phyloP scores from a whole-genome alignment of 306 rosid genomes.

The Rosa rugosa region DNA sequence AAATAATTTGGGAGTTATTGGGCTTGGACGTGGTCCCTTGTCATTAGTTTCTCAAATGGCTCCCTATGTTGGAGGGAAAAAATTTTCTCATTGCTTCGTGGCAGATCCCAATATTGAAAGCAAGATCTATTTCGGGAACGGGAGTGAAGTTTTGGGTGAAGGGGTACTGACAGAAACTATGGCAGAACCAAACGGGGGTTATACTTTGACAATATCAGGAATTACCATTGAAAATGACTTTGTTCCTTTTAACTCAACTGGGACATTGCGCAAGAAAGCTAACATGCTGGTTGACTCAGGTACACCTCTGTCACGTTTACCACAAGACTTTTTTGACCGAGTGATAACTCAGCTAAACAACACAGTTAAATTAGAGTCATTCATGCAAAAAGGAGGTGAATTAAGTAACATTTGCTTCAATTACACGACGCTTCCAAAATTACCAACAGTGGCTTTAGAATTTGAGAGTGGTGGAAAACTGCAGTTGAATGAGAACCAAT shows the following conservation, averaged over 20 bases:
- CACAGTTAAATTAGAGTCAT: background rate
- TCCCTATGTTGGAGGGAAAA: slow-evolving; percentile 36
- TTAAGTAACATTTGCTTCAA: background rate
- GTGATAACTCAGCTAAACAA: slow-evolving; percentile 39
- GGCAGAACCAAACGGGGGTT: too few species aligned
- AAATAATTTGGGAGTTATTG: slow-evolving; percentile 56
- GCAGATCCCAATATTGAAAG: slow-evolving; percentile 44
- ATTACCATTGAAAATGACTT: too few species aligned
- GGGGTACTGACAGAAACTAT: slow-evolving; percentile 24
- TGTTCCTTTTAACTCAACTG: slow-evolving; percentile 16
- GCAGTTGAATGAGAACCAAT: background rate
- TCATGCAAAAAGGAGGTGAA: too few species aligned
- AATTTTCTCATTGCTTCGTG: slow-evolving; percentile 58
- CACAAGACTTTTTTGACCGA: slow-evolving; percentile 41
- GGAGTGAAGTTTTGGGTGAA: slow-evolving; percentile 46
- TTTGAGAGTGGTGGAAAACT: background rate
- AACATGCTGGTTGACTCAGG: slow-evolving; percentile 56
- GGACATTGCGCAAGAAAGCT: slow-evolving; percentile 22
- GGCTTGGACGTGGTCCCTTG: slow-evolving; percentile 45
- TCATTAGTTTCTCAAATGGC: slow-evolving; percentile 57
- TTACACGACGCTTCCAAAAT: background rate
- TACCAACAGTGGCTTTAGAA: background rate
- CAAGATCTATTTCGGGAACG: slow-evolving; percentile 44
- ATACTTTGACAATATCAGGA: slow-evolving; percentile 21
- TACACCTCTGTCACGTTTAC: slow-evolving; percentile 49